Percentiles rank a stretch among this genome's conserved stretches.
Evolutionary conservation across 2,329 filamentous ascomycete species (phyloP).

Genomic region (Fusarium sp.): DNA sequence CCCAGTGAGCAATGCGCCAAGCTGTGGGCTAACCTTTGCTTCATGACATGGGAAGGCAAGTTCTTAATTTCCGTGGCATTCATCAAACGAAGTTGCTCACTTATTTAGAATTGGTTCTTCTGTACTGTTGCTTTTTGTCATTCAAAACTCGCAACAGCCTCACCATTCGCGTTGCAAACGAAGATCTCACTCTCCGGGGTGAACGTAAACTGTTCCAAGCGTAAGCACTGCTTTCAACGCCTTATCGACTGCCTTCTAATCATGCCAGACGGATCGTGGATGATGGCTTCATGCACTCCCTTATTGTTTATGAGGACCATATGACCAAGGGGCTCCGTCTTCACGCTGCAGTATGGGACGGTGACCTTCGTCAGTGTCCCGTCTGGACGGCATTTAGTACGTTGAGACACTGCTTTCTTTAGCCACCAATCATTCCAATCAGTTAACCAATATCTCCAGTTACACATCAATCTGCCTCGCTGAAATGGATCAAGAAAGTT

Average conservation of each 20-base stretch:
- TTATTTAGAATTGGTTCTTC: slow-evolving; percentile 69
- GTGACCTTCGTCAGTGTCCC: slow-evolving; percentile 67
- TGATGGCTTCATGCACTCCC: slow-evolving; percentile 66
- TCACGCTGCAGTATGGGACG: slow-evolving; percentile 70
- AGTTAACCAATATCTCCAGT: slow-evolving; percentile 56
- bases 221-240: slow-evolving; percentile 56
- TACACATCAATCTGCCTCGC: slow-evolving; percentile 64
- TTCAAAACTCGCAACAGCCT: slow-evolving; percentile 67
- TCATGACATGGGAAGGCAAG: slow-evolving; percentile 73
- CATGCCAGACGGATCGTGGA: slow-evolving; percentile 67
- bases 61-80: background rate
- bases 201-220: slow-evolving; percentile 70
- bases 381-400: slow-evolving; percentile 76
- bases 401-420: slow-evolving; percentile 30
- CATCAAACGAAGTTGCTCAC: slow-evolving; percentile 17
- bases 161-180: slow-evolving; percentile 60
- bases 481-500: slow-evolving; percentile 66
- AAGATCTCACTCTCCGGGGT: slow-evolving; percentile 63
- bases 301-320: slow-evolving; percentile 68
- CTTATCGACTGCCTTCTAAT: slow-evolving; percentile 16
- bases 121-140: slow-evolving; percentile 71
- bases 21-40: slow-evolving; percentile 69
- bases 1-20: slow-evolving; percentile 59
- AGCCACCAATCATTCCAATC: background rate
- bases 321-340: slow-evolving; percentile 66